Percentiles rank a stretch among this genome's conserved stretches.
phyloP scores from a whole-genome alignment of 1,284 basidiomycete species.

The Neonothopanus nambi region DNA sequence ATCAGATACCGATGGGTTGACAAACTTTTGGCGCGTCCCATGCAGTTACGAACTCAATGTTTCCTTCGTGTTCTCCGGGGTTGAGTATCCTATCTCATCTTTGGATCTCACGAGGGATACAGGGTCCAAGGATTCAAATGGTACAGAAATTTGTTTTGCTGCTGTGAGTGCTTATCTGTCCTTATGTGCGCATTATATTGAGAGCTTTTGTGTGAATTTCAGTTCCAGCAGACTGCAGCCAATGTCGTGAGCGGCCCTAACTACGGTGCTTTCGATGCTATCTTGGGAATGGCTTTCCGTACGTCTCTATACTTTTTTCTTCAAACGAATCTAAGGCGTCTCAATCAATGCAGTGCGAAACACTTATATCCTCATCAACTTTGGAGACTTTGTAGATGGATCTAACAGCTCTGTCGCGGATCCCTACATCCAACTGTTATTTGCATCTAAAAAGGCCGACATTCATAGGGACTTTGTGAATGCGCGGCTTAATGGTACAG shows the following conservation, averaged over 20 bases:
- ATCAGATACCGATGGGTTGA: too few relatives aligned
- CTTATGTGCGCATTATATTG: background rate
- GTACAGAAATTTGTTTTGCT: background rate
- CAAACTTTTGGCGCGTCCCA: background rate
- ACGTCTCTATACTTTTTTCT: slow-evolving; percentile 12
- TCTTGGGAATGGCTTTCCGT: slow-evolving; percentile 37
- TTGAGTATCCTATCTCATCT: slow-evolving; percentile 9
- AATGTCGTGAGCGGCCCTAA: slow-evolving; percentile 11
- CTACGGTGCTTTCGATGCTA: slow-evolving; percentile 24
- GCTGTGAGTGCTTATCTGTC: background rate
- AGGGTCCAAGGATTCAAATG: background rate
- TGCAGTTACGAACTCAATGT: slow-evolving; percentile 11
- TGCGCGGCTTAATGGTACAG: slow-evolving; percentile 25
- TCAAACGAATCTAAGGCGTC: background rate
- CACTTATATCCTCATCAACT: slow-evolving; percentile 34
- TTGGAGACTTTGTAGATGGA: slow-evolving; percentile 36
- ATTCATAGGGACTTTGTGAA: slow-evolving; percentile 31
- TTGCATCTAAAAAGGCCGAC: slow-evolving; percentile 26
- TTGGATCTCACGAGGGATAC: slow-evolving; percentile 4
- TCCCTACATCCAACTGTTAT: slow-evolving; percentile 36
- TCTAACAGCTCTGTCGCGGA: slow-evolving; percentile 20
- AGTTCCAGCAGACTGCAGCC: slow-evolving; percentile 27
- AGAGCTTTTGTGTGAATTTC: background rate
- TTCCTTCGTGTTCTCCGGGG: slow-evolving; percentile 3
- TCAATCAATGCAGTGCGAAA: slow-evolving; percentile 30